Evolutionary conservation across 768 basidiomycete genomes (phyloP).

Genomic region (Suillus lakei): DNA sequence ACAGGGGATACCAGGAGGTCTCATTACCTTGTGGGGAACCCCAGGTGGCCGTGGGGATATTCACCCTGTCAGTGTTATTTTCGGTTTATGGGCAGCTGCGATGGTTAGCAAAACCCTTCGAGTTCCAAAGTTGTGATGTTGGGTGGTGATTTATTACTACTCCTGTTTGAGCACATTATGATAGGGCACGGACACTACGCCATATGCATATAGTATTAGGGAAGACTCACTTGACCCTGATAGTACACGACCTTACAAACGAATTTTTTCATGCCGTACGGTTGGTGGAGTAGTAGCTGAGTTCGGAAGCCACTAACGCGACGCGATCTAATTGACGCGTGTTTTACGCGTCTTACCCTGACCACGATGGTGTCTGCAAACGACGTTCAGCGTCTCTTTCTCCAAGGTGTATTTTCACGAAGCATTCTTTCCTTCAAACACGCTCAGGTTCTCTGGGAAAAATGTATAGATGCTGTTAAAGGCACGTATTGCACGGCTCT

Average conservation of each 20-base stretch:
- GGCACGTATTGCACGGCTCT: conserved; percentile 45
- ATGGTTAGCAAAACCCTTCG: conserved; percentile 98
- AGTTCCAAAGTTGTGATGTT: conserved; percentile 71
- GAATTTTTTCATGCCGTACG: not conserved
- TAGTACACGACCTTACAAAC: not conserved
- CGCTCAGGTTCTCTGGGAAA: conserved; percentile 68
- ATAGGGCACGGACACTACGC: not conserved
- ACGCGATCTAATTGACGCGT: conserved; percentile 30
- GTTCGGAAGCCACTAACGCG: conserved; percentile 12
- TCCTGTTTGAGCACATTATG: conserved; percentile 1
- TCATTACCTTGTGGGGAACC: conserved; percentile 73
- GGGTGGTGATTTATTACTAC: conserved; percentile 4
- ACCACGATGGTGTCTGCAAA: conserved; percentile 49
- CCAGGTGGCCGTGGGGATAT: conserved; percentile 81
- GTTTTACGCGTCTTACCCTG: conserved; percentile 10
- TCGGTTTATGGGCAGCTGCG: conserved; percentile 86
- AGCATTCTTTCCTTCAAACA: conserved; percentile 67
- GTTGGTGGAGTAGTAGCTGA: no score
- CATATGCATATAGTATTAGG: not conserved
- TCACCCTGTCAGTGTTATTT: conserved; percentile 79
- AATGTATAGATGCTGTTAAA: conserved; percentile 69
- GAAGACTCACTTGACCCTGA: not conserved
- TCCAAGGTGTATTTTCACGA: conserved; percentile 79
- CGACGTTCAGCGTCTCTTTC: conserved; percentile 78
- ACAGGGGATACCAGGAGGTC: conserved; percentile 75